A percentile compares a stretch with the other conserved stretches of the same genome.
phyloP scores from a whole-genome alignment of 2,329 filamentous ascomycete genomes.

The Tolypocladium pustulatum region DNA sequence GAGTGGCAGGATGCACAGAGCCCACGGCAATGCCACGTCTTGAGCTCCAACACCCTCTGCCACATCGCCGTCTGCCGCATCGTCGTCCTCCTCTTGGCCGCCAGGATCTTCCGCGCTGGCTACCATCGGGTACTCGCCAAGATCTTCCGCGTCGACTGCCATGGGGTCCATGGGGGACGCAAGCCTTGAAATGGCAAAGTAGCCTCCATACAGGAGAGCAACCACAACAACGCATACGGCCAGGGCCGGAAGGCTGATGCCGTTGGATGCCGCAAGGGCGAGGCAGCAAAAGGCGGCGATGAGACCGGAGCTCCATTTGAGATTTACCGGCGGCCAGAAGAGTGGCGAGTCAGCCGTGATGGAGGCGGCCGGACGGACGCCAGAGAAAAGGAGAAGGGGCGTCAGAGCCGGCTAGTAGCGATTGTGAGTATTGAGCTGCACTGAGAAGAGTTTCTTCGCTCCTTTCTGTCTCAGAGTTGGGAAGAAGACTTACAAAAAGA shows the following conservation, averaged over 20 bases:
- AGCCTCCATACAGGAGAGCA: neutral
- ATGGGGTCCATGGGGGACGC: neutral
- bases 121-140: neutral
- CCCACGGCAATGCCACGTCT: neutral
- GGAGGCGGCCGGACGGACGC: neutral
- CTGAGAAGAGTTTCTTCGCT: too few relatives aligned
- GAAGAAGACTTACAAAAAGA: neutral
- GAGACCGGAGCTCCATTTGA: neutral
- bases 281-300: neutral
- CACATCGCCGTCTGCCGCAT: neutral
- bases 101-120: neutral
- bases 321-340: neutral
- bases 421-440: neutral
- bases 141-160: neutral
- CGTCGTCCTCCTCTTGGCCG: neutral
- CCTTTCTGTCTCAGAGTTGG: neutral
- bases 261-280: neutral
- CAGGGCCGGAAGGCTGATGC: neutral
- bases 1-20: neutral
- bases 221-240: neutral
- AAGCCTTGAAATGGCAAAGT: neutral
- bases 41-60: neutral
- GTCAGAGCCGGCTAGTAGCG: neutral
- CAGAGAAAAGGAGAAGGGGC: neutral
- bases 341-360: neutral